A percentile compares a stretch with the other conserved stretches of the same genome.
phyloP scores from a whole-genome alignment of 148 eudicot genomes.

The Chenopodium quinoa region DNA sequence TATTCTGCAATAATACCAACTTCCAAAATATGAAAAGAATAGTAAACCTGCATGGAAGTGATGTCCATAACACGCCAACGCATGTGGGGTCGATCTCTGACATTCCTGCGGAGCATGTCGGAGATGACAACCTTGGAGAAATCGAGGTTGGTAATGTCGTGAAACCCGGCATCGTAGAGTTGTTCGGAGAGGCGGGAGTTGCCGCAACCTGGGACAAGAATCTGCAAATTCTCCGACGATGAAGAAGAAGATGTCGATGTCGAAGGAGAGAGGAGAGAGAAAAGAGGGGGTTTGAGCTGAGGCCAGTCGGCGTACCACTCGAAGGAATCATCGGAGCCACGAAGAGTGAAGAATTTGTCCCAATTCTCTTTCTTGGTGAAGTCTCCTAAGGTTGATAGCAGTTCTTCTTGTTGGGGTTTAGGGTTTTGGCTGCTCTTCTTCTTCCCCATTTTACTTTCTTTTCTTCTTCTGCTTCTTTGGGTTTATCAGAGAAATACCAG shows the following conservation, averaged over 20 bases:
- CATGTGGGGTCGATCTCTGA: constrained; percentile 68
- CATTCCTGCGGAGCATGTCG: constrained; percentile 84
- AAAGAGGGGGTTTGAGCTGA: constrained; percentile 56
- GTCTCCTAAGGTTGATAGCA: constrained; percentile 68
- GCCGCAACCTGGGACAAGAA: constrained; percentile 90
- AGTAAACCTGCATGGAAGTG: constrained; percentile 74
- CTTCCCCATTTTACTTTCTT: constrained; percentile 28
- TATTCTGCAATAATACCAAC: no score
- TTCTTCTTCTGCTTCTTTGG: background rate
- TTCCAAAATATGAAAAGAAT: no score
- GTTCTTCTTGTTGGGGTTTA: constrained; percentile 35
- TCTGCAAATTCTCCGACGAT: constrained; percentile 32
- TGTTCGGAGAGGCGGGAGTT: constrained; percentile 82
- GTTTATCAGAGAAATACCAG: background rate
- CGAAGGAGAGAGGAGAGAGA: constrained; percentile 36
- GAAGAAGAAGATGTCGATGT: background rate
- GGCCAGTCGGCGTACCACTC: constrained; percentile 99
- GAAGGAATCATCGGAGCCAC: constrained; percentile 69
- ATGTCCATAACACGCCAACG: constrained; percentile 99
- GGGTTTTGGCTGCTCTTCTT: constrained; percentile 29
- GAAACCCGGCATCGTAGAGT: constrained; percentile 75
- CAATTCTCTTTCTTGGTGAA: constrained; percentile 90
- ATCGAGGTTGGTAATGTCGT: constrained; percentile 70
- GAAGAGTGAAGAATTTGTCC: constrained; percentile 84
- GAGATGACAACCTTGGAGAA: constrained; percentile 89